Evolutionary conservation across 768 basidiomycete species (phyloP).

Genomic region (Boletus rubescentipes): DNA sequence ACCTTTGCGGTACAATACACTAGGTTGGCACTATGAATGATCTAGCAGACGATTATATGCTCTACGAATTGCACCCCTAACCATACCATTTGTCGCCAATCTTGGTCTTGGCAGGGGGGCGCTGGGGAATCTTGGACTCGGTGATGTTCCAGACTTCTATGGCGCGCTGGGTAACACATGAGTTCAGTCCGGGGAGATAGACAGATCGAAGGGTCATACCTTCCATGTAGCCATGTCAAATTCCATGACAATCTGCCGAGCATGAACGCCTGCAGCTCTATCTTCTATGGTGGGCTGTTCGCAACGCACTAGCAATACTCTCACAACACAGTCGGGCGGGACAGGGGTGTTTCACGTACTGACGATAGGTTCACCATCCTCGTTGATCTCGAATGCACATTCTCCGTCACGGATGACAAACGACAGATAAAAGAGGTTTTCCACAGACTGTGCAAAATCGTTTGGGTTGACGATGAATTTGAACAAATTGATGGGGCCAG

Average conservation of each 20-base stretch:
- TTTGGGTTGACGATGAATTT: slow-evolving; percentile 85
- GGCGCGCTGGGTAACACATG: slow-evolving; percentile 56
- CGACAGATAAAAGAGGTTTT: slow-evolving; percentile 94
- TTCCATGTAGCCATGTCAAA: slow-evolving; percentile 89
- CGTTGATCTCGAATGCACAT: slow-evolving; percentile 67
- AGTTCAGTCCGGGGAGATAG: not conserved
- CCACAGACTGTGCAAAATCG: slow-evolving; percentile 90
- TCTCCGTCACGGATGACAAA: slow-evolving; percentile 88
- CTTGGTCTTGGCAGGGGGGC: slow-evolving; percentile 55
- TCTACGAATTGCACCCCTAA: slow-evolving; percentile 23
- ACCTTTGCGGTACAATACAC: slow-evolving; percentile 19
- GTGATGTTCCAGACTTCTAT: slow-evolving; percentile 85
- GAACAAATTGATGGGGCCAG: slow-evolving; percentile 73
- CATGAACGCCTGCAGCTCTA: slow-evolving; percentile 60
- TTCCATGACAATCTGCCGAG: slow-evolving; percentile 87
- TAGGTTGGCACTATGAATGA: not conserved
- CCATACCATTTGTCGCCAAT: slow-evolving; percentile 76
- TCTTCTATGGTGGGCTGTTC: slow-evolving; percentile 65
- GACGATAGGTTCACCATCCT: slow-evolving; percentile 71
- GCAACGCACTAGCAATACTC: slow-evolving; percentile 49
- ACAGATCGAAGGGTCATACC: slow-evolving; percentile 44
- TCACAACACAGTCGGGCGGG: not conserved
- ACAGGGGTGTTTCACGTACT: slow-evolving; percentile 46
- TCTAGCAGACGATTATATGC: slow-evolving; percentile 3
- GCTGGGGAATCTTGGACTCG: slow-evolving; percentile 71